Percentiles rank a stretch among this genome's conserved stretches.
phyloP scores from a whole-genome alignment of 441 rosid species.

The Adansonia gregorii region DNA sequence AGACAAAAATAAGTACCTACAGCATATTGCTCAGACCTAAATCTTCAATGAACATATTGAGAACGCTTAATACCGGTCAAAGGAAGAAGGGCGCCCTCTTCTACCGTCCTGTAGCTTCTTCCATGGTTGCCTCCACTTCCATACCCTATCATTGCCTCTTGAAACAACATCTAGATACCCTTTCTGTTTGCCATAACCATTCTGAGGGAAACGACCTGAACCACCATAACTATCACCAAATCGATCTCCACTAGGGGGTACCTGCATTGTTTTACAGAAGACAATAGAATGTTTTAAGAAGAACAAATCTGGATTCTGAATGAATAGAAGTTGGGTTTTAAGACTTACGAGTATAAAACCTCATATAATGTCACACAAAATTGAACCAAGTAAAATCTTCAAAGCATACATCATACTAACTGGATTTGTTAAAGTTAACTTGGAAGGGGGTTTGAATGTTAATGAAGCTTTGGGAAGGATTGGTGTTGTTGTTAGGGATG shows the following conservation, averaged over 20 bases:
- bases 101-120: constrained; percentile 69
- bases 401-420: background rate
- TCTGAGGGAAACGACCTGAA: constrained; percentile 74
- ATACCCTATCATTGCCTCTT: constrained; percentile 66
- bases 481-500: too few species aligned
- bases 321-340: background rate
- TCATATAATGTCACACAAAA: background rate
- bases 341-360: background rate
- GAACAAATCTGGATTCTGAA: too few species aligned
- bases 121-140: constrained; percentile 74
- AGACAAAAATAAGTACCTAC: constrained; percentile 16
- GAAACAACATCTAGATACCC: constrained; percentile 67
- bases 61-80: constrained; percentile 63
- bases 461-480: too few species aligned
- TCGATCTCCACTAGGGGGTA: constrained; percentile 74
- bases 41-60: background rate
- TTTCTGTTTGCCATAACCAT: constrained; percentile 71
- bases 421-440: too few species aligned
- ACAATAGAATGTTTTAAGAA: background rate
- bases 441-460: too few species aligned
- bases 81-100: constrained; percentile 71
- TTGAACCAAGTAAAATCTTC: too few species aligned
- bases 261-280: constrained; percentile 51
- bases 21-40: constrained; percentile 14
- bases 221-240: constrained; percentile 70